Evolutionary conservation across 2,329 filamentous ascomycete species (phyloP).

Genomic region (Alternaria atra): DNA sequence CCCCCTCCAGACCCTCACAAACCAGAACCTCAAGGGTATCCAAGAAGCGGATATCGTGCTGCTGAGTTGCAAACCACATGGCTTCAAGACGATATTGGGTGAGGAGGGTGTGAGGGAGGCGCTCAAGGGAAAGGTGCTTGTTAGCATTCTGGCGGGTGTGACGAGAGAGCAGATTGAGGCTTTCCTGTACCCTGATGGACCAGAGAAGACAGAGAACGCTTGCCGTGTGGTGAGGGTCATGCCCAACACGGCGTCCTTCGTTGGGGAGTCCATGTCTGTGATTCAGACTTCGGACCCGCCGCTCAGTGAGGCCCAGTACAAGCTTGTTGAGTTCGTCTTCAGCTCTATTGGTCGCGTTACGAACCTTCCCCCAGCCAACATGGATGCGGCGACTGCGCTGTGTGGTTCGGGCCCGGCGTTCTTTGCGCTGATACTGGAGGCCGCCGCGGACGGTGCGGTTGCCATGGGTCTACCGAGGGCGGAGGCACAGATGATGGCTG

Average conservation of each 20-base stretch:
- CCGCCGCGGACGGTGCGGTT: slow-evolving; percentile 78
- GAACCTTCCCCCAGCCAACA: slow-evolving; percentile 70
- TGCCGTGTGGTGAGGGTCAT: slow-evolving; percentile 79
- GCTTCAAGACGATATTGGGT: slow-evolving; percentile 73
- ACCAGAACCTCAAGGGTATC: slow-evolving; percentile 75
- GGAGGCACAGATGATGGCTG: slow-evolving; percentile 79
- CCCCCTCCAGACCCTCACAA: slow-evolving; percentile 71
- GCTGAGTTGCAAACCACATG: slow-evolving; percentile 82
- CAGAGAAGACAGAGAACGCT: slow-evolving; percentile 52
- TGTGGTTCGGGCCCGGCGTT: slow-evolving; percentile 80
- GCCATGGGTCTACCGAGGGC: slow-evolving; percentile 78
- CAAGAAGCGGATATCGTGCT: slow-evolving; percentile 76
- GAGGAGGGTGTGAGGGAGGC: slow-evolving; percentile 75
- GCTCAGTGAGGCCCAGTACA: slow-evolving; percentile 62
- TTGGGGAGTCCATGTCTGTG: slow-evolving; percentile 82
- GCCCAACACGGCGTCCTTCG: slow-evolving; percentile 83
- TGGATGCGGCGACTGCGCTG: slow-evolving; percentile 78
- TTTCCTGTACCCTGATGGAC: slow-evolving; percentile 65
- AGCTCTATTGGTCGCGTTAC: slow-evolving; percentile 75
- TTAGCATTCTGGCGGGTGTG: slow-evolving; percentile 83
- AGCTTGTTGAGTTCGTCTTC: slow-evolving; percentile 79
- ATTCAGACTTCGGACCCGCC: slow-evolving; percentile 71
- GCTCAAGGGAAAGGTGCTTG: slow-evolving; percentile 79
- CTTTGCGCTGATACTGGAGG: slow-evolving; percentile 78
- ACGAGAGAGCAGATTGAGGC: slow-evolving; percentile 73